phyloP scores from a whole-genome alignment of 768 basidiomycete species.

The Pisolithus marmoratus region DNA sequence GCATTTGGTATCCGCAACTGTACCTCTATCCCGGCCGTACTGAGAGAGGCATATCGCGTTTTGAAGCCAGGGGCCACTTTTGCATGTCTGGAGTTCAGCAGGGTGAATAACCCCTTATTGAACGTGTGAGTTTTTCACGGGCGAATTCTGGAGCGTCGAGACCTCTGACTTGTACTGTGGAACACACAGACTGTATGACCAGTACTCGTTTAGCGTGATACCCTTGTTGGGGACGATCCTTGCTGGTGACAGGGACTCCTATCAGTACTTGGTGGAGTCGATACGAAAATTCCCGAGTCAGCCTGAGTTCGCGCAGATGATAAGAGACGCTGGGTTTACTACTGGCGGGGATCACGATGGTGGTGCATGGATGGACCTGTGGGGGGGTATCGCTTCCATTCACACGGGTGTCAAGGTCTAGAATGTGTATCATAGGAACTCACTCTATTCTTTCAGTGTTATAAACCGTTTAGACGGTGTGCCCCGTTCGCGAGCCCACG shows the following conservation, averaged over 20 bases:
- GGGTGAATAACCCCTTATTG: slow-evolving; percentile 82
- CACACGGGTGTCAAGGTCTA: slow-evolving; percentile 81
- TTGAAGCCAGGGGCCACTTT: slow-evolving; percentile 95
- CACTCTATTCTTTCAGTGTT: no score
- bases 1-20: slow-evolving; percentile 98
- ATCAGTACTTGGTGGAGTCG: slow-evolving; percentile 97
- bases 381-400: slow-evolving; percentile 84
- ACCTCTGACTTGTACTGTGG: slow-evolving; percentile 2
- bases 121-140: slow-evolving; percentile 60
- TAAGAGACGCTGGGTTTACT: slow-evolving; percentile 76
- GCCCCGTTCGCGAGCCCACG: no score
- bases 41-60: slow-evolving; percentile 87
- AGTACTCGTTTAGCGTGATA: slow-evolving; percentile 94
- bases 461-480: no score
- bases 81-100: slow-evolving; percentile 94
- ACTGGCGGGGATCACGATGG: slow-evolving; percentile 69
- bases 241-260: slow-evolving; percentile 91
- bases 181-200: slow-evolving; percentile 71
- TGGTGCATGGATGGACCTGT: slow-evolving; percentile 80
- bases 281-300: slow-evolving; percentile 92
- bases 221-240: slow-evolving; percentile 94
- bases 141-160: background rate
- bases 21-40: slow-evolving; percentile 83
- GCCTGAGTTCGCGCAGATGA: slow-evolving; percentile 84
- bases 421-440: background rate